Percentiles rank a stretch among this genome's conserved stretches.
These are phyloP conservation scores for Bryoerythrophyllum caledonicum DNA, from an alignment of 225 moss, liverwort and hornwort genomes.

Conservation along the genomic window DNA sequence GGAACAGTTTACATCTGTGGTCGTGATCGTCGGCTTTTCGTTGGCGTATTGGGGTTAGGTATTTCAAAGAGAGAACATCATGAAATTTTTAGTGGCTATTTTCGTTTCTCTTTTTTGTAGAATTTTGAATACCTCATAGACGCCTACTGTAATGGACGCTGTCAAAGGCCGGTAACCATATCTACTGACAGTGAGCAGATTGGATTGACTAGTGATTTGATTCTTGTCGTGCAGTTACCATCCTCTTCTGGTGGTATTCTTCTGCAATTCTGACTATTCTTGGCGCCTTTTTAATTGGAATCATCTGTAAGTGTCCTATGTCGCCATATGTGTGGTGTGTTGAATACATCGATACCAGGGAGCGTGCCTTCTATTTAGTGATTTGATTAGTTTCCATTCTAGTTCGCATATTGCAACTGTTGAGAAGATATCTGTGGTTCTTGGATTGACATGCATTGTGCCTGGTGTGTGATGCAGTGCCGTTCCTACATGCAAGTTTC, in stretches of 20 bases:
- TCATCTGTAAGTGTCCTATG: constrained; percentile 44
- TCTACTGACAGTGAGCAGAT: neutral
- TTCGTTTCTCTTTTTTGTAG: neutral
- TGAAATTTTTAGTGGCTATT: neutral
- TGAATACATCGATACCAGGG: neutral
- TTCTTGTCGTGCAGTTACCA: constrained; percentile 41
- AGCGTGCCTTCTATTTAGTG: neutral
- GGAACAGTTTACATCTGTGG: constrained; percentile 77
- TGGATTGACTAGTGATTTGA: constrained; percentile 18
- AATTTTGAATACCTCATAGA: neutral
- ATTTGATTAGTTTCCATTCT: neutral
- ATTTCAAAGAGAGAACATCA: constrained; percentile 10
- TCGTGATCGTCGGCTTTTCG: constrained; percentile 62
- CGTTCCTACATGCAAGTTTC: constrained; percentile 67
- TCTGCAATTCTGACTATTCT: constrained; percentile 57
- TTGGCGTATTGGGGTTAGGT: constrained; percentile 57
- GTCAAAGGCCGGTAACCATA: neutral
- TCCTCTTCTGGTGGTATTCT: constrained; percentile 63
- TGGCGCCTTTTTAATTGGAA: constrained; percentile 50
- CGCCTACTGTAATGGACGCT: neutral
- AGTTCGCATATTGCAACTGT: neutral
- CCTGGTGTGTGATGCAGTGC: constrained; percentile 41
- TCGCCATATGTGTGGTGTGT: neutral
- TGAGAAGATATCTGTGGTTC: neutral
- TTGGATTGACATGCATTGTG: constrained; percentile 11